These are phyloP conservation scores for Cucurbita argyrosperma DNA, from an alignment of 306 rosid genomes.

Conservation along the genomic window DNA sequence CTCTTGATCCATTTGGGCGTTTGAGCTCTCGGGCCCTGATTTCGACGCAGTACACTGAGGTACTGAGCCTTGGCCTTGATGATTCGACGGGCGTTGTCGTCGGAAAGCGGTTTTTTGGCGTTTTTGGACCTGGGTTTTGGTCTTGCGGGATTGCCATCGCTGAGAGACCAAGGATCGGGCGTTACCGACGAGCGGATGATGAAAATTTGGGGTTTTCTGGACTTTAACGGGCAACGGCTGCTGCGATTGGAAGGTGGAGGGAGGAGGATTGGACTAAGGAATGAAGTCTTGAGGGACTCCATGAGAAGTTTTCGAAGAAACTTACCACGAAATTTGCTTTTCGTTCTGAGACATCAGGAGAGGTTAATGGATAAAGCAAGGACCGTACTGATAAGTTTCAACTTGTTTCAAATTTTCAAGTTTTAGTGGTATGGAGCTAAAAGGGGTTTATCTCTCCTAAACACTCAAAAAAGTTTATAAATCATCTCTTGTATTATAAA, in stretches of 20 bases:
- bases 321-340: neutral
- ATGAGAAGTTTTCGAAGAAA: neutral
- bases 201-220: neutral
- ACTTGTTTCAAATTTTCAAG: too few species aligned
- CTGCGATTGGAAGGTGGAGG: slow-evolving; percentile 2
- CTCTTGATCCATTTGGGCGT: slow-evolving; percentile 84
- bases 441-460: too few species aligned
- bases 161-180: slow-evolving; percentile 80
- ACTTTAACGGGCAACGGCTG: neutral
- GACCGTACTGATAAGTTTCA: neutral
- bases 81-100: slow-evolving; percentile 86
- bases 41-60: slow-evolving; percentile 44
- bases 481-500: too few species aligned
- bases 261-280: slow-evolving; percentile 19
- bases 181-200: slow-evolving; percentile 23
- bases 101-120: slow-evolving; percentile 65
- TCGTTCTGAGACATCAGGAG: neutral
- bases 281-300: slow-evolving; percentile 47
- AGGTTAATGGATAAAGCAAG: neutral
- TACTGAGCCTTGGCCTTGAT: slow-evolving; percentile 56
- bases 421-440: too few species aligned
- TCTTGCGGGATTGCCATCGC: slow-evolving; percentile 33
- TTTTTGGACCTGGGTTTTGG: slow-evolving; percentile 44
- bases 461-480: too few species aligned
- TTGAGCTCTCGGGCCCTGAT: slow-evolving; percentile 79